These are phyloP conservation scores for Nakaseomyces nivariensis DNA, from an alignment of 1,139 yeast genomes.

Conservation along the genomic window DNA sequence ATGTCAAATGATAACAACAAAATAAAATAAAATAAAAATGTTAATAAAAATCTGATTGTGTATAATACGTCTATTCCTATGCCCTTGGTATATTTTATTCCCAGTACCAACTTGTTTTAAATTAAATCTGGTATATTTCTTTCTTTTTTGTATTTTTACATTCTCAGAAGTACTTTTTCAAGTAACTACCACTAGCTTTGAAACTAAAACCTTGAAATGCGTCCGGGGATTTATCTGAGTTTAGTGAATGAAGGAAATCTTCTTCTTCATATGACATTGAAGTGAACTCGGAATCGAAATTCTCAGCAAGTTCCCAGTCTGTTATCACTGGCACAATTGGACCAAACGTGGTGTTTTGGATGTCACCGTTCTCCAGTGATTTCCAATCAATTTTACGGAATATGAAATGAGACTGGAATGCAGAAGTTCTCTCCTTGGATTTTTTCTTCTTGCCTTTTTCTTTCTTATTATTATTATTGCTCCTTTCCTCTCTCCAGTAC, in stretches of 20 bases:
- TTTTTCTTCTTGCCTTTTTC: slow-evolving; percentile 38
- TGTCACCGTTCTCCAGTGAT: slow-evolving; percentile 41
- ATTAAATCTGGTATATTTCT: background rate
- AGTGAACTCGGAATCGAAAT: slow-evolving; percentile 83
- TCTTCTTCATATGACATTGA: slow-evolving; percentile 41
- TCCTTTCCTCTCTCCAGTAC: slow-evolving; percentile 21
- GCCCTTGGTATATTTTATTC: no score
- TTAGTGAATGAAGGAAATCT: slow-evolving; percentile 4
- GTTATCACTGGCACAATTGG: slow-evolving; percentile 84
- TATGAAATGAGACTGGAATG: slow-evolving; percentile 46
- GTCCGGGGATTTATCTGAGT: slow-evolving; percentile 14
- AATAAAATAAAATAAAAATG: no score
- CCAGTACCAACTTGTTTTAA: no score
- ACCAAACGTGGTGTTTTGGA: slow-evolving; percentile 41
- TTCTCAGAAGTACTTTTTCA: slow-evolving; percentile 26
- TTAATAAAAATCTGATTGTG: no score
- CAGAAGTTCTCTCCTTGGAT: slow-evolving; percentile 23
- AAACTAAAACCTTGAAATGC: slow-evolving; percentile 32
- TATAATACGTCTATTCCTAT: no score
- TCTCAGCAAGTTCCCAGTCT: slow-evolving; percentile 81
- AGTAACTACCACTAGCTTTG: slow-evolving; percentile 29
- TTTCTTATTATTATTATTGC: slow-evolving; percentile 30
- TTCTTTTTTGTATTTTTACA: background rate
- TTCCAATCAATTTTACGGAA: slow-evolving; percentile 76
- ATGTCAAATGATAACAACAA: no score